phyloP scores from a whole-genome alignment of 2,329 filamentous ascomycete species.

The Penicillium sp. region DNA sequence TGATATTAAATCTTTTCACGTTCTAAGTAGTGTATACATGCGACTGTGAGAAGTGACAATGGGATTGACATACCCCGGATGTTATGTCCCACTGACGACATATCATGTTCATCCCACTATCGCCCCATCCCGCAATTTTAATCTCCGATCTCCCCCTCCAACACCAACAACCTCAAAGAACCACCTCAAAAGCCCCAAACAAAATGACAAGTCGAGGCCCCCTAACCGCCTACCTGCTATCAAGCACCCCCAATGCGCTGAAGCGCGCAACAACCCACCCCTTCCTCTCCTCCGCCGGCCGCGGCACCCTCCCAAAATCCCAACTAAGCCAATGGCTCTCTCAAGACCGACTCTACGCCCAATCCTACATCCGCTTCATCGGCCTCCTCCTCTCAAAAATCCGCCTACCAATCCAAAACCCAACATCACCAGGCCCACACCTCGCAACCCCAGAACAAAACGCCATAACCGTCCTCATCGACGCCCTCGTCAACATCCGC shows the following conservation, averaged over 20 bases:
- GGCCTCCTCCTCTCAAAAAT: conserved; percentile 64
- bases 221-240: conserved; percentile 58
- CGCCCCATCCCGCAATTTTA: conserved; percentile 9
- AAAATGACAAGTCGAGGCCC: conserved; percentile 36
- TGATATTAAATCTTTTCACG: neutral
- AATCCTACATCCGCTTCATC: conserved; percentile 66
- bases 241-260: conserved; percentile 49
- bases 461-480: conserved; percentile 62
- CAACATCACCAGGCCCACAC: conserved; percentile 22
- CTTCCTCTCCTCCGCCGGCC: conserved; percentile 65
- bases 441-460: conserved; percentile 48
- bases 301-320: conserved; percentile 57
- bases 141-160: conserved; percentile 1
- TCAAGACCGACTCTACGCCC: conserved; percentile 69
- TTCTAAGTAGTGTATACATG: neutral
- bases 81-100: conserved; percentile 17
- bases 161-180: neutral
- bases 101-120: conserved; percentile 12
- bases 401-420: conserved; percentile 47
- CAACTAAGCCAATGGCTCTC: conserved; percentile 65
- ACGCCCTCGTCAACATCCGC: conserved; percentile 64
- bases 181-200: conserved; percentile 7
- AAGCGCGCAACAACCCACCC: conserved; percentile 61
- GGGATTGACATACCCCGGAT: neutral
- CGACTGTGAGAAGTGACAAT: neutral